Conservation (phyloP, 345 rosid genomes). For the Pseudoturritis turrita region DNA sequence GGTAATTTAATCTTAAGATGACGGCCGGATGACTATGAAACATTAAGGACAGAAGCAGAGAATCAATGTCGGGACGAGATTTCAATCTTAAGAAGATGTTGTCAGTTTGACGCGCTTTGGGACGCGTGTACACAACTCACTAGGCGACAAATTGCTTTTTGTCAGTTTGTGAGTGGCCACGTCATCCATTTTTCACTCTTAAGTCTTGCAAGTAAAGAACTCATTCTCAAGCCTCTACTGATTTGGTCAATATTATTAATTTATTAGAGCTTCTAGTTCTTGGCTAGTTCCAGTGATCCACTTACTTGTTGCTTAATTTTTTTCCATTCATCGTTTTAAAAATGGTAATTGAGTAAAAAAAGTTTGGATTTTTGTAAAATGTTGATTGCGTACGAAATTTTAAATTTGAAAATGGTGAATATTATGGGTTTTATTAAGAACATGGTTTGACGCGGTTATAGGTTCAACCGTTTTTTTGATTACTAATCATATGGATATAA, state of each 20-base stretch:
- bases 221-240: constrained; percentile 8
- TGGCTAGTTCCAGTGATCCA: neutral
- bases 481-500: too few species aligned
- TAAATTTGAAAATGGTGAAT: too few species aligned
- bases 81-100: constrained; percentile 16
- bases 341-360: neutral
- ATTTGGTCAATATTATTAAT: too few species aligned
- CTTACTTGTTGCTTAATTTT: too few species aligned
- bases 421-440: too few species aligned
- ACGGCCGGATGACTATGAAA: constrained; percentile 19
- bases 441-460: too few species aligned
- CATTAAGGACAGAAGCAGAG: constrained; percentile 26
- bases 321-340: neutral
- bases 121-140: constrained; percentile 18
- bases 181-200: constrained; percentile 12
- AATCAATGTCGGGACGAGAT: constrained; percentile 32
- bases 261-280: neutral
- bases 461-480: too few species aligned
- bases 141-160: constrained; percentile 17
- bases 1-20: neutral
- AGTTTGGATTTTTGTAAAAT: too few species aligned
- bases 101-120: constrained; percentile 17
- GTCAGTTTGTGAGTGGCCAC: constrained; percentile 24
- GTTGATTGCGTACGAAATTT: too few species aligned
- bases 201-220: neutral